Conservation (phyloP, 2,329 filamentous ascomycete genomes). For the Colletotrichum magnum region DNA sequence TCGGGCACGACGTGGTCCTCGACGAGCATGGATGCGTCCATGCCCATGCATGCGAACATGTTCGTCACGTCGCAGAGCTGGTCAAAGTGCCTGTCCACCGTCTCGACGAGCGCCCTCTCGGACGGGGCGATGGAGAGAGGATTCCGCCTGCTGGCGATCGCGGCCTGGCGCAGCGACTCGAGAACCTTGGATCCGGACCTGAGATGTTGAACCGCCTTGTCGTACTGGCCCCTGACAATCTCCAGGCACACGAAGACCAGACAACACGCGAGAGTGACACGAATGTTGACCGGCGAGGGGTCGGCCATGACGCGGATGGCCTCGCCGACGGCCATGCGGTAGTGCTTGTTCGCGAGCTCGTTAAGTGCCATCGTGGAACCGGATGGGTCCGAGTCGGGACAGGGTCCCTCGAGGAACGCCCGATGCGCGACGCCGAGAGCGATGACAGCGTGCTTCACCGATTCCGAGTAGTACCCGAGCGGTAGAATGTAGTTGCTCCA, state of each 20-base stretch:
- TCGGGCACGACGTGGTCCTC: conserved; percentile 30
- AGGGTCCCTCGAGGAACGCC: conserved; percentile 22
- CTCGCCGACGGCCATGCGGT: conserved; percentile 29
- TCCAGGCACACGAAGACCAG: conserved; percentile 35
- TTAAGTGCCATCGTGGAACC: not conserved
- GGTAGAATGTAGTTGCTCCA: conserved; percentile 37
- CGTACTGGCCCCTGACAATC: conserved; percentile 28
- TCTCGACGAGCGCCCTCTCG: conserved; percentile 22
- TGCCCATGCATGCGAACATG: conserved; percentile 33
- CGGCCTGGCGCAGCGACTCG: conserved; percentile 29
- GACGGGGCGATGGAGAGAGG: not conserved
- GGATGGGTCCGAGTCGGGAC: not conserved
- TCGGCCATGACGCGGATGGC: conserved; percentile 35
- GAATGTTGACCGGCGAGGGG: conserved; percentile 28
- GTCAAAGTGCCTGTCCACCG: conserved; percentile 18
- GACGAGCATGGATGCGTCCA: conserved; percentile 27
- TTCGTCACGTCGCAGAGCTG: conserved; percentile 29
- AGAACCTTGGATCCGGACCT: conserved; percentile 23
- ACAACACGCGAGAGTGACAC: conserved; percentile 30
- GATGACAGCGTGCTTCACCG: conserved; percentile 32
- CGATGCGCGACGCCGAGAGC: conserved; percentile 30
- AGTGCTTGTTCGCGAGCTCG: conserved; percentile 23
- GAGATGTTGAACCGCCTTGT: conserved; percentile 26
- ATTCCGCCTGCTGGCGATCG: not conserved
- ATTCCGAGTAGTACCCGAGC: conserved; percentile 30